Conservation (phyloP, 2,329 filamentous ascomycete genomes). For the Ophiostoma pallidulum region DNA sequence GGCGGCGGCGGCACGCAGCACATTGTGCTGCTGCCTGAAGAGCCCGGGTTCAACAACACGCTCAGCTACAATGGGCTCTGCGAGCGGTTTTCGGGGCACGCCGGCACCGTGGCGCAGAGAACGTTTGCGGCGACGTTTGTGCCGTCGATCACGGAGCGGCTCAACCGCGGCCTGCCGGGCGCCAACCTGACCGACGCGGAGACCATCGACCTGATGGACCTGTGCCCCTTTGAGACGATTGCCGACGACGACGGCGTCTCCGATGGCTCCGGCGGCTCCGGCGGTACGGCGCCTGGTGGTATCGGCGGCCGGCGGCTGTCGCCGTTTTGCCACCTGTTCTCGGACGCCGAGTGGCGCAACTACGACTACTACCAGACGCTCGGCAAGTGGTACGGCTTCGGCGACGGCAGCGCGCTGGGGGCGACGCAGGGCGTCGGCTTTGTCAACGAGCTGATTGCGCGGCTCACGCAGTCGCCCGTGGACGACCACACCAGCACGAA, state of each 20-base stretch:
- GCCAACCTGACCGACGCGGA: constrained; percentile 54
- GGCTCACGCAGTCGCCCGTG: constrained; percentile 61
- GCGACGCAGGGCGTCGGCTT: constrained; percentile 82
- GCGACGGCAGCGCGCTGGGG: constrained; percentile 66
- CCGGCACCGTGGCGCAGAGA: constrained; percentile 41
- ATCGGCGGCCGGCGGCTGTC: constrained; percentile 35
- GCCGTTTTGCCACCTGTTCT: constrained; percentile 69
- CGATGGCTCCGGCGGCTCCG: constrained; percentile 19
- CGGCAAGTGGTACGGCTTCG: constrained; percentile 77
- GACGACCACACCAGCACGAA: constrained; percentile 68
- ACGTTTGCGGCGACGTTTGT: constrained; percentile 56
- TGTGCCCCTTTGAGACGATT: constrained; percentile 81
- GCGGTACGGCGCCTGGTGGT: not conserved
- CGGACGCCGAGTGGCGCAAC: constrained; percentile 58
- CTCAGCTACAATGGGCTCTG: constrained; percentile 63
- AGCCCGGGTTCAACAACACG: constrained; percentile 63
- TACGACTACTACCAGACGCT: constrained; percentile 78
- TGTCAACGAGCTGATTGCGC: constrained; percentile 76
- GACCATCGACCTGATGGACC: constrained; percentile 69
- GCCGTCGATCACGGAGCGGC: constrained; percentile 54
- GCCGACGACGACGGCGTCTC: constrained; percentile 35
- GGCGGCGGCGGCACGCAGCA: constrained; percentile 18
- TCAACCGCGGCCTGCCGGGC: constrained; percentile 61
- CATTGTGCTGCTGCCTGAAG: constrained; percentile 64
- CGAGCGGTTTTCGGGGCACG: constrained; percentile 53